Conservation (phyloP, 2,329 filamentous ascomycete species). For the Pestalotiopsis sp. region DNA sequence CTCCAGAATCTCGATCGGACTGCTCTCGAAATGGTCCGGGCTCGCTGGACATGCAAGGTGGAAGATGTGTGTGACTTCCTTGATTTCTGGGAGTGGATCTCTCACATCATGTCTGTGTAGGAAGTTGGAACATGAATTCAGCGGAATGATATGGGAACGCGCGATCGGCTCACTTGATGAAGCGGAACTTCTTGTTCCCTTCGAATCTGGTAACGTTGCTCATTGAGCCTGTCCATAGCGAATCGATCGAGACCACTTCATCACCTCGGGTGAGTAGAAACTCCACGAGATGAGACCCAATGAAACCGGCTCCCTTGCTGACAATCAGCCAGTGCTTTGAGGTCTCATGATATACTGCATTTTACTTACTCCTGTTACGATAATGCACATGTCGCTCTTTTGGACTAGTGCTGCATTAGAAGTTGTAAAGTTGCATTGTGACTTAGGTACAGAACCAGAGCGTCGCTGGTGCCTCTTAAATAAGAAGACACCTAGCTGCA, state of each 20-base stretch:
- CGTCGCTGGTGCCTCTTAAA: no score
- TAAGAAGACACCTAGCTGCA: no score
- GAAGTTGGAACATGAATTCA: background rate
- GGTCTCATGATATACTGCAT: background rate
- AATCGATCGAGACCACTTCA: background rate
- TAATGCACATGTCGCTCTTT: background rate
- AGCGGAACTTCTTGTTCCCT: background rate
- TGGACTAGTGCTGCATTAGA: no score
- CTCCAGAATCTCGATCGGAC: conserved; percentile 5
- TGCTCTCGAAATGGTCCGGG: conserved; percentile 7
- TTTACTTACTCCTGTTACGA: conserved; percentile 3
- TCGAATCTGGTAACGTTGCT: background rate
- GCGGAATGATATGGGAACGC: background rate
- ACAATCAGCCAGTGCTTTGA: background rate
- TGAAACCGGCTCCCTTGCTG: background rate
- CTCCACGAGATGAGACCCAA: background rate
- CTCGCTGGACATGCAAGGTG: conserved; percentile 15
- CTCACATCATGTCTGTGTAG: background rate
- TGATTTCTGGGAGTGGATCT: background rate
- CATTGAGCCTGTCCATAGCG: background rate
- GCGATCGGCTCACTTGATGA: background rate
- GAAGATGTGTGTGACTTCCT: conserved; percentile 3
- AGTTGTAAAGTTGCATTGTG: no score
- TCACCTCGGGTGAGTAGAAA: background rate
- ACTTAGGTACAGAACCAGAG: no score